phyloP scores from a whole-genome alignment of 2,329 filamentous ascomycete species.

The Pseudocercospora pini-densiflorae region DNA sequence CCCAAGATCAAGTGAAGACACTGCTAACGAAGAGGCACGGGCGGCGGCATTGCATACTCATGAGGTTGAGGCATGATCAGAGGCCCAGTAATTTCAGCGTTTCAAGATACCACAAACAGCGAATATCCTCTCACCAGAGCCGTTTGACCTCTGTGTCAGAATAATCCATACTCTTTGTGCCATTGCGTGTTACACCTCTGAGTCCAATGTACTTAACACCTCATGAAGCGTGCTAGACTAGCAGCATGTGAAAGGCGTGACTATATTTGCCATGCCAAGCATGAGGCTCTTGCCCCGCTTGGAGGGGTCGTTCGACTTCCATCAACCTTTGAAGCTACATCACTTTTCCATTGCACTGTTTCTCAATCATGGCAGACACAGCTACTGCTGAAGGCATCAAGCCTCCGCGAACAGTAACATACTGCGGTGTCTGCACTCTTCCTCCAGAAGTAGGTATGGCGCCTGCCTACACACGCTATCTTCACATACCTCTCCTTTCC shows the following conservation, averaged over 20 bases:
- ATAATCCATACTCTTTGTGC: neutral
- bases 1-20: slow-evolving; percentile 19
- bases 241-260: neutral
- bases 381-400: slow-evolving; percentile 30
- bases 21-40: slow-evolving; percentile 17
- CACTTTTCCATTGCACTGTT: neutral
- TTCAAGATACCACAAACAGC: neutral
- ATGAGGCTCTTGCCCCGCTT: neutral
- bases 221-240: too few relatives aligned
- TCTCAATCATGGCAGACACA: slow-evolving; percentile 38
- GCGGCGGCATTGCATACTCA: slow-evolving; percentile 8
- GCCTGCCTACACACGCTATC: slow-evolving; percentile 10
- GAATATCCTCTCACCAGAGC: neutral
- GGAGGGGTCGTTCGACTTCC: neutral
- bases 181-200: neutral
- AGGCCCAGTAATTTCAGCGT: neutral
- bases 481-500: neutral
- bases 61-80: slow-evolving; percentile 18
- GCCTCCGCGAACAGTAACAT: slow-evolving; percentile 59
- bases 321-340: neutral
- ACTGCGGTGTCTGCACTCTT: slow-evolving; percentile 69
- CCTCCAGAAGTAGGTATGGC: slow-evolving; percentile 67
- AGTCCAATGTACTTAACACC: neutral
- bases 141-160: neutral
- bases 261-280: neutral